phyloP scores from a whole-genome alignment of 768 basidiomycete species.

The Suillus variegatus region DNA sequence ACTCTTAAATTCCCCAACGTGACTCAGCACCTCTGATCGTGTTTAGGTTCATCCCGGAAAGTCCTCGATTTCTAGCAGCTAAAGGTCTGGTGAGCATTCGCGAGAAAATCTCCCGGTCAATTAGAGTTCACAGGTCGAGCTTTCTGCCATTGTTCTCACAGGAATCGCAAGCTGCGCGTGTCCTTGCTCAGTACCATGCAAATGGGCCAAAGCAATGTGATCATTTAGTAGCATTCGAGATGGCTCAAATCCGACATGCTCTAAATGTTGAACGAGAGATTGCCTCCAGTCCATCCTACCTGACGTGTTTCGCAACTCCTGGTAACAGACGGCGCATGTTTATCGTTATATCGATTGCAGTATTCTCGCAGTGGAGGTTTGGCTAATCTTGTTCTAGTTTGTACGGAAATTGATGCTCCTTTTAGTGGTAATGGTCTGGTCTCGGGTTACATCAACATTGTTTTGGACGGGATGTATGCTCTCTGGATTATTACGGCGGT shows the following conservation, averaged over 20 bases:
- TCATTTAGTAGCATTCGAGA: constrained; percentile 50
- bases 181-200: constrained; percentile 76
- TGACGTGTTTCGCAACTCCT: constrained; percentile 55
- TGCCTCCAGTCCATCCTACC: constrained; percentile 48
- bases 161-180: constrained; percentile 58
- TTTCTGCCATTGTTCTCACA: constrained; percentile 16
- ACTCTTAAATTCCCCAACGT: background rate
- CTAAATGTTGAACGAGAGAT: constrained; percentile 62
- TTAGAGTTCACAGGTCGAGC: background rate
- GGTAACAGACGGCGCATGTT: constrained; percentile 72
- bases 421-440: constrained; percentile 66
- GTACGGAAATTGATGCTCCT: background rate
- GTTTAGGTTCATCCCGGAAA: constrained; percentile 65
- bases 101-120: background rate
- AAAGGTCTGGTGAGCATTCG: constrained; percentile 50
- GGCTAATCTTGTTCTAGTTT: constrained; percentile 12
- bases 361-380: constrained; percentile 78
- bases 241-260: constrained; percentile 72
- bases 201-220: constrained; percentile 58
- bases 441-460: constrained; percentile 72
- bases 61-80: constrained; percentile 65
- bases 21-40: background rate
- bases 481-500: no score
- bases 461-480: constrained; percentile 53
- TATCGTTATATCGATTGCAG: constrained; percentile 63